Conservation (phyloP, 2,329 filamentous ascomycete genomes). For the Fusarium sp. region DNA sequence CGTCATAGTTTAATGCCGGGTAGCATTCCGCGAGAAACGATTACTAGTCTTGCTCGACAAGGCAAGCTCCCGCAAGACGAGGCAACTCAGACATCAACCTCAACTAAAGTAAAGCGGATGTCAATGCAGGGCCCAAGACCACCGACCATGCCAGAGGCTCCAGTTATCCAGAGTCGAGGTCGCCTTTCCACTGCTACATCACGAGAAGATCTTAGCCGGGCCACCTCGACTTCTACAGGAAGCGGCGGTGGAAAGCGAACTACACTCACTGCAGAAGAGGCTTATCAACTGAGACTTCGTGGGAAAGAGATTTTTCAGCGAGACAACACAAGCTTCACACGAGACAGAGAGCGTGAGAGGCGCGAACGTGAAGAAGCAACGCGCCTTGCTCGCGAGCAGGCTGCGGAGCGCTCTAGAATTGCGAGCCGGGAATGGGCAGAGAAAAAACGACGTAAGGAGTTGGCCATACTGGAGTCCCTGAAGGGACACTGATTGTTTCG, state of each 20-base stretch:
- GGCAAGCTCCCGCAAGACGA: constrained; percentile 50
- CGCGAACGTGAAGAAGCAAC: constrained; percentile 63
- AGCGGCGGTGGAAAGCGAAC: constrained; percentile 57
- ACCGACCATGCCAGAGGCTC: constrained; percentile 4
- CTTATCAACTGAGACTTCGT: constrained; percentile 60
- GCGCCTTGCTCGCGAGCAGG: constrained; percentile 65
- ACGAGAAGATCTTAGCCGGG: constrained; percentile 47
- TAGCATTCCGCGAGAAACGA: constrained; percentile 63
- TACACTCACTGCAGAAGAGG: constrained; percentile 60
- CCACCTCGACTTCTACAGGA: constrained; percentile 57
- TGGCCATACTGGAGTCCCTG: constrained; percentile 30
- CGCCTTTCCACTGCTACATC: constrained; percentile 39
- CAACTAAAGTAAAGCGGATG: constrained; percentile 38
- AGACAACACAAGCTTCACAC: constrained; percentile 56
- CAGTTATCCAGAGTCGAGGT: constrained; percentile 38
- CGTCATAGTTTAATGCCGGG: constrained; percentile 54
- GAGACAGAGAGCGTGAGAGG: constrained; percentile 62
- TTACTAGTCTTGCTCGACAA: constrained; percentile 65
- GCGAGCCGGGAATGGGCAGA: constrained; percentile 71
- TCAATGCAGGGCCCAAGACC: constrained; percentile 31
- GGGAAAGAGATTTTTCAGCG: constrained; percentile 64
- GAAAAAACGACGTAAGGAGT: constrained; percentile 59
- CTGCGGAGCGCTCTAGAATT: constrained; percentile 68
- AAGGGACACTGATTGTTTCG: neutral
- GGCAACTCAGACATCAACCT: constrained; percentile 22